These are phyloP conservation scores for Xanthoconium separans DNA, from an alignment of 1,284 basidiomycete genomes.

Conservation along the genomic window DNA sequence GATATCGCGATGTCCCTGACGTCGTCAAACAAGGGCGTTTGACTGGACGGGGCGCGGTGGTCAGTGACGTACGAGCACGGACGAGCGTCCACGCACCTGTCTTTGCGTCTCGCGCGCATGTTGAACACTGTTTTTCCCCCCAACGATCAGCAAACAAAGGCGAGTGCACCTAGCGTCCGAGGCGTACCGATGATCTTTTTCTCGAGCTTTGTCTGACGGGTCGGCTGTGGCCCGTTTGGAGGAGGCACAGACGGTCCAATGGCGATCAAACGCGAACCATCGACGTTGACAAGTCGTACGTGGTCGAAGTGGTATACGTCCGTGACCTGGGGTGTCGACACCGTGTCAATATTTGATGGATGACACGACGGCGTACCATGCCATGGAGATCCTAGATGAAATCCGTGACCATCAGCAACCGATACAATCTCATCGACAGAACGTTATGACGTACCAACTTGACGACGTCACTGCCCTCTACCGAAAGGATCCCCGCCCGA, in stretches of 20 bases:
- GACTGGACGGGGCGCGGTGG: conserved; percentile 42
- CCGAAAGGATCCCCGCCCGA: conserved; percentile 37
- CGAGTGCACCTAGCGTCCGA: no score
- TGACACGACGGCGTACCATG: conserved; percentile 35
- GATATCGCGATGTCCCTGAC: conserved; percentile 72
- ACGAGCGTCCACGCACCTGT: conserved; percentile 51
- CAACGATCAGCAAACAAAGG: conserved; percentile 2
- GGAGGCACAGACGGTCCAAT: conserved; percentile 67
- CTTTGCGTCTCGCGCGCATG: conserved; percentile 59
- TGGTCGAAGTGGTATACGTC: conserved; percentile 61
- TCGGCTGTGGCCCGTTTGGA: conserved; percentile 61
- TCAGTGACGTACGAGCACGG: no score
- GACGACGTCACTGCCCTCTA: conserved; percentile 51
- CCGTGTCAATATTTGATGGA: no score
- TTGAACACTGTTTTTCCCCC: conserved; percentile 61
- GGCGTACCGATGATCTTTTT: conserved; percentile 77
- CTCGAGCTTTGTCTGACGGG: conserved; percentile 63
- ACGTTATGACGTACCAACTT: conserved; percentile 44
- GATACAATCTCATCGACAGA: neutral
- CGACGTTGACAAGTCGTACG: conserved; percentile 73
- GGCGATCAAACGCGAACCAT: conserved; percentile 61
- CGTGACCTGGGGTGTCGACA: conserved; percentile 37
- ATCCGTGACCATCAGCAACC: conserved; percentile 4
- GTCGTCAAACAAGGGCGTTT: conserved; percentile 74
- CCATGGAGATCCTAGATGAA: conserved; percentile 58